Percentiles rank a stretch among this genome's conserved stretches.
Conservation (phyloP, 768 basidiomycete species). For the Mycena latifolia region DNA sequence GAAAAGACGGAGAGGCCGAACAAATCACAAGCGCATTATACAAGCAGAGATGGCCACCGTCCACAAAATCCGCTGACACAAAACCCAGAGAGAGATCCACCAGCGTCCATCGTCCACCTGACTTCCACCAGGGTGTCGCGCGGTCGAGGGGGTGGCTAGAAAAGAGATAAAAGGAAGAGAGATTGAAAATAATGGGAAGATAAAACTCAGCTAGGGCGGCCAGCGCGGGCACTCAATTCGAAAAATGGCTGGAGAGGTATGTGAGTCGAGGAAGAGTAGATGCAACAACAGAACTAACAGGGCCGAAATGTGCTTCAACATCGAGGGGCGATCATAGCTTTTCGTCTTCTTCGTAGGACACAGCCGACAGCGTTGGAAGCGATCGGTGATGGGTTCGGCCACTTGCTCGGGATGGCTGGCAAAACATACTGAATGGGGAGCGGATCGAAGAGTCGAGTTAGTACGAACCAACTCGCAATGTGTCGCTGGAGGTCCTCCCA, state of each 20-base stretch:
- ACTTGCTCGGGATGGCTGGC: not conserved
- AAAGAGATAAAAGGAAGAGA: not conserved
- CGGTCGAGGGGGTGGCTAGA: not conserved
- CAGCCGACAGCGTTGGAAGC: not conserved
- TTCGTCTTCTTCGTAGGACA: not conserved
- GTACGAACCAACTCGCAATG: not conserved
- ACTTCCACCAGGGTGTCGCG: no score
- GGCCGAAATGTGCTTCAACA: not conserved
- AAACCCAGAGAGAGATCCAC: not conserved
- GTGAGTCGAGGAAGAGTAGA: no score
- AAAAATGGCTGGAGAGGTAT: not conserved
- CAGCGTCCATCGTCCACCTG: no score
- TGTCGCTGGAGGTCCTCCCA: not conserved
- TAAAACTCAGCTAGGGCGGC: not conserved
- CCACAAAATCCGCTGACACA: not conserved
- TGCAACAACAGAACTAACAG: not conserved
- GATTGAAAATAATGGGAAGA: not conserved
- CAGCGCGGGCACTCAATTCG: not conserved
- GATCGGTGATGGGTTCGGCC: not conserved
- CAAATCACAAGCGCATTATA: not conserved
- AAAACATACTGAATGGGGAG: not conserved
- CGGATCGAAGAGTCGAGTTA: not conserved
- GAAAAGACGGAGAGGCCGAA: not conserved
- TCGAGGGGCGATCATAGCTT: not conserved
- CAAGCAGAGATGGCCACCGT: not conserved